phyloP scores from a whole-genome alignment of 2,329 filamentous ascomycete genomes.

The Cryphonectria parasitica region DNA sequence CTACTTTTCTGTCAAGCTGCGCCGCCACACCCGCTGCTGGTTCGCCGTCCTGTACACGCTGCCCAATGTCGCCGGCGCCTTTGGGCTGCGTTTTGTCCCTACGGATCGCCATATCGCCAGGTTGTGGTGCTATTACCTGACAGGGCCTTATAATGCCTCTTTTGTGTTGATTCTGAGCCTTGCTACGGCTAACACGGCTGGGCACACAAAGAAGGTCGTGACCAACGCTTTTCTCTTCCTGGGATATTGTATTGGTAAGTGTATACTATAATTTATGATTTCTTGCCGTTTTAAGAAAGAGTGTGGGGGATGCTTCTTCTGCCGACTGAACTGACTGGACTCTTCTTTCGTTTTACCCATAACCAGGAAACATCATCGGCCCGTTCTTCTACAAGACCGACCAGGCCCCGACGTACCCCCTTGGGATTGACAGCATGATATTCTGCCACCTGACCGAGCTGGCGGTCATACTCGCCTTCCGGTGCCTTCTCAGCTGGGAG shows the following conservation, averaged over 20 bases:
- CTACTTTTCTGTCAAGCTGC: constrained; percentile 32
- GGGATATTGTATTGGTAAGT: constrained; percentile 30
- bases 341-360: too few relatives aligned
- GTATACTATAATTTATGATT: background rate
- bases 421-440: constrained; percentile 64
- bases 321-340: too few relatives aligned
- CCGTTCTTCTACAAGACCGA: constrained; percentile 62
- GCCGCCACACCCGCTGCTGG: constrained; percentile 33
- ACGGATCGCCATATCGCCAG: constrained; percentile 48
- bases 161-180: constrained; percentile 50
- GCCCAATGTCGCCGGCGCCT: constrained; percentile 57
- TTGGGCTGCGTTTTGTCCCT: constrained; percentile 55
- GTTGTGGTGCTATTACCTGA: constrained; percentile 59
- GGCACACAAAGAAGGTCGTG: constrained; percentile 34
- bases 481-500: constrained; percentile 53
- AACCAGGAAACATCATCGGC: constrained; percentile 61
- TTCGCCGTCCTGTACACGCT: constrained; percentile 53
- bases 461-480: constrained; percentile 50
- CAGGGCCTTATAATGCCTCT: constrained; percentile 58
- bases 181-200: constrained; percentile 34
- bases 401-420: constrained; percentile 63
- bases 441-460: constrained; percentile 60
- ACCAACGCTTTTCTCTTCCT: constrained; percentile 27
- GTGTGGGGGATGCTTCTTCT: too few relatives aligned
- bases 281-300: constrained; percentile 21